Base-by-base conservation (phyloP, 441 rosid genomes). In the Dalechampia spathulata region DNA sequence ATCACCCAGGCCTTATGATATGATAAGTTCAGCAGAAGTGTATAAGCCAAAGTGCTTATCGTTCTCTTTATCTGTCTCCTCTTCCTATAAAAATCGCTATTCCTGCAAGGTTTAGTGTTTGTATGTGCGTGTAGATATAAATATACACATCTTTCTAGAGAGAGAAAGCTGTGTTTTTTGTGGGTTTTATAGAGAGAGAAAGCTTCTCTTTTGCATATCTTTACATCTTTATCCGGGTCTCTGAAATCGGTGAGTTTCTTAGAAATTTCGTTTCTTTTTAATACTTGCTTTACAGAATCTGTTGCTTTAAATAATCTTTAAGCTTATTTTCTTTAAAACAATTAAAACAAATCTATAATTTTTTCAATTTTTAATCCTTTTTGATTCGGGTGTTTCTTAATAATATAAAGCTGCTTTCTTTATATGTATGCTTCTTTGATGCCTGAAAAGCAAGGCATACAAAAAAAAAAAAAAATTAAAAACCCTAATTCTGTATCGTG, bases 211-310 rank as follows among this genome's bases (percentile, higher is more conserved):
- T n/a, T 28, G 34, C 46, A 68, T 50, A 8, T 30, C 23, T 21
- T 32, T 6, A 16, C n/a, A n/a, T n/a, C n/a, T n/a, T n/a, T n/a
- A n/a, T n/a, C n/a, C n/a, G n/a, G n/a, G n/a, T 16, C 2, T 43
- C 58, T 61, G 71, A 68, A 73, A 76, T n/a, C 72, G 85, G 84
- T 72, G 68, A 68, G 81, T 66, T n/a, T n/a, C n/a, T n/a, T n/a
- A n/a, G n/a, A n/a, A n/a, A n/a, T n/a, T n/a, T n/a, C n/a, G n/a
- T n/a, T n/a, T n/a, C n/a, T n/a, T n/a, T n/a, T n/a, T n/a, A n/a
- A n/a, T n/a, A n/a, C n/a, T n/a, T n/a, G n/a, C n/a, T n/a, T n/a
- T n/a, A n/a, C n/a, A n/a, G n/a, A n/a, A n/a, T n/a, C n/a, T n/a
- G n/a, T n/a, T n/a, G n/a, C n/a, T n/a, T n/a, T n/a, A n/a, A n/a